These are phyloP conservation scores for Candolleomyces eurysporus DNA, from an alignment of 768 basidiomycete species.

Conservation along the genomic window DNA sequence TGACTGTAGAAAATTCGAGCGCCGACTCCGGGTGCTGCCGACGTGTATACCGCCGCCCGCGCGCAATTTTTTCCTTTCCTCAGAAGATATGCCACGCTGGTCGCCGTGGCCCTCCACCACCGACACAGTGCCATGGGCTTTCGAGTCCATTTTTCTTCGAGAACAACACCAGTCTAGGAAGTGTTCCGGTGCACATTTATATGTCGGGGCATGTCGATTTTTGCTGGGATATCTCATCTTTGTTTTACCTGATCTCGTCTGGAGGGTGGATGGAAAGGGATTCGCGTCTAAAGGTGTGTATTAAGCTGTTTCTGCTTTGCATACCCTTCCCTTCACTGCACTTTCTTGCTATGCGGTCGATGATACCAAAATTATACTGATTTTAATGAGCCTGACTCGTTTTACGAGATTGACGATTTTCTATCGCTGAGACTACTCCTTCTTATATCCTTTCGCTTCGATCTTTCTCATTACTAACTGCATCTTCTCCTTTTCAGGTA, in stretches of 20 bases:
- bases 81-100: constrained; percentile 51
- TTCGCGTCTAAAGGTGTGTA: constrained; percentile 20
- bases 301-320: neutral
- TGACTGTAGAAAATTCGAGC: neutral
- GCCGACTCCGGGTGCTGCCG: constrained; percentile 11
- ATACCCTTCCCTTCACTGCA: constrained; percentile 6
- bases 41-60: constrained; percentile 16
- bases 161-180: constrained; percentile 47
- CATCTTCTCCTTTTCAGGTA: neutral
- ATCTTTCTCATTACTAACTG: constrained; percentile 6
- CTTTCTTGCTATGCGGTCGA: constrained; percentile 23
- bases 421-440: constrained; percentile 35
- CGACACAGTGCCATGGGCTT: constrained; percentile 50
- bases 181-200: constrained; percentile 36
- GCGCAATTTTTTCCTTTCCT: constrained; percentile 9
- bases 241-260: neutral
- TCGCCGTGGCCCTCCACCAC: constrained; percentile 37
- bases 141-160: constrained; percentile 38
- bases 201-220: constrained; percentile 47
- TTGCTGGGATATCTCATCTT: constrained; percentile 40
- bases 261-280: neutral
- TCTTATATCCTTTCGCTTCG: neutral
- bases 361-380: constrained; percentile 46
- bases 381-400: constrained; percentile 51
- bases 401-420: constrained; percentile 33